Evolutionary conservation across 768 basidiomycete genomes (phyloP), one percentile per base, ranked within the genome.

Genomic region (Tricholoma hemisulphureum): DNA sequence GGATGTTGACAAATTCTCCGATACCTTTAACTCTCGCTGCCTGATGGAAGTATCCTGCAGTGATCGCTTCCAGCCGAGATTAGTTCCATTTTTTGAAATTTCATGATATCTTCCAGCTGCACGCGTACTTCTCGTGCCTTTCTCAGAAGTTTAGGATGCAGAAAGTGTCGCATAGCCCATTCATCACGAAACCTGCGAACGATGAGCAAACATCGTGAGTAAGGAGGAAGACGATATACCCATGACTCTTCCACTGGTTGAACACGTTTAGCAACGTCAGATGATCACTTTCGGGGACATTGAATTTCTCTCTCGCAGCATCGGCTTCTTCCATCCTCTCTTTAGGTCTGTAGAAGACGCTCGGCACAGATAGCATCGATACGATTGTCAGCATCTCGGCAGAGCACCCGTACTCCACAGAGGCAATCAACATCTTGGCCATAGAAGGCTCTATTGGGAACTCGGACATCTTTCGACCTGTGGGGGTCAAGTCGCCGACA

Each of bases 371-470:
- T 31, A 99, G 79, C 97, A 99, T 99, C 1, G 94, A 96, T 20
- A 99, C 97, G 59, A 99, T 97, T 3, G 97, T 98, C 64, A 99
- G 77, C 92, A 98, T 97, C 77, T 98, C 96, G 6, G 83, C 77
- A 11, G 94, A 95, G 72, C 96, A 98, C 64, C 83, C 85, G 71
- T 94, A 93, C 32, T 97, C 95, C 61, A 96, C 94, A 3, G 91
- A 92, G 29, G 88, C 89, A 67, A 98, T 98, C 57, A 99, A 80
- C 94, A 99, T 98, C 79, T 98, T 98, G 21, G 94, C 95, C 85
- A 99, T 93, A 1, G 93, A 95, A 2, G 96, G 96, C 69, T 98
- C 96, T 95, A 99, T 98, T 3, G 97, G 97, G 74, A 98, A 98
- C 67, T 98, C 94, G 13, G 93, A 95, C 95, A 99, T 98, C 76